Evolutionary conservation across 345 rosid species (phyloP), one percentile per base, ranked within the genome.

Genomic region (Hibiscus syriacus): DNA sequence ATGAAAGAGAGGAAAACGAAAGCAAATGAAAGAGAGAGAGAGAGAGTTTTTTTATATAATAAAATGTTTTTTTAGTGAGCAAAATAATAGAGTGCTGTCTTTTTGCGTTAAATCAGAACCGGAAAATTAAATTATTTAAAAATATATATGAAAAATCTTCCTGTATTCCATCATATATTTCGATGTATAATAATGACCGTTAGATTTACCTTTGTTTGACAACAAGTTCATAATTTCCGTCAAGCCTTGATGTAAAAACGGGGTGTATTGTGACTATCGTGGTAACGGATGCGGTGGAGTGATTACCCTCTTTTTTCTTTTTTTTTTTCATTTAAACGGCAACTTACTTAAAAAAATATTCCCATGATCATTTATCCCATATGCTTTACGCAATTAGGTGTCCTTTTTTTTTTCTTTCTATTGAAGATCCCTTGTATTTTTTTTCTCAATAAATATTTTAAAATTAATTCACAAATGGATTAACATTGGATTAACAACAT

Each of bases 281-380:
- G 67, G 14, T 25, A 41, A 23, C 19, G 7, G 32, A 22, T 39
- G 19, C 30, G 11, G 5, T 39, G 66, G 19, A 61, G 38, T 6
- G 7, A 4, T 5, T 27, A 55, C 34, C 2, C 26, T 11, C 4
- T 3, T 6, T 2, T 6, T 2, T n/a, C n/a, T n/a, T n/a, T 5
- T 8, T 5, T 26, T 23, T 6, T 8, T 2, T 10, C 39, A 16
- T 68, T 55, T 55, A 26, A 56, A 68, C 13, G 7, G 23, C 72
- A 41, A 43, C 64, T 68, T 17, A 27, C 63, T 17, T 25, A 27
- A 55, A 69, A n/a, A 52, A 19, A 69, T 68, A 55, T 56, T 57
- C 52, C 55, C 64, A 66, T 48, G 50, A 52, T 66, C 58, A 49
- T 66, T 36, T 53, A 38, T 34, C 11, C 11, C 49, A 38, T 38